Evolutionary conservation across 345 rosid genomes (phyloP).

Genomic region (Camelina neglecta): DNA sequence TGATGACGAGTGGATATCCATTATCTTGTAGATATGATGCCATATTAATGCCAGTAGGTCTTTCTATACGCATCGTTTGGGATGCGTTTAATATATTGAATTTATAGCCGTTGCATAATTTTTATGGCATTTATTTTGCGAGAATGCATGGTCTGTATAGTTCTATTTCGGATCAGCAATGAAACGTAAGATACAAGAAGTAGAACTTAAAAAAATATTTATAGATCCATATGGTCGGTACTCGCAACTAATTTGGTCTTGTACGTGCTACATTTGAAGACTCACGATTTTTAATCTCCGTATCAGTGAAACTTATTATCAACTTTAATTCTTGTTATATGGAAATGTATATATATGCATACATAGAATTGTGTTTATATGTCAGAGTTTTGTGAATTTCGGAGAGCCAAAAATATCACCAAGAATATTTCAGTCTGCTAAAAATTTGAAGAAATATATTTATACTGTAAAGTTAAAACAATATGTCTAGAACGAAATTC

Average conservation of each 20-base stretch:
- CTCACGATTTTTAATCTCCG: neutral
- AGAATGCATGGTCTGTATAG: neutral
- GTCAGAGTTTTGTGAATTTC: neutral
- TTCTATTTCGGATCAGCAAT: neutral
- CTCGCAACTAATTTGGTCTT: neutral
- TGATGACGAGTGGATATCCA: slow-evolving; percentile 7
- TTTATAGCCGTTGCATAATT: slow-evolving; percentile 16
- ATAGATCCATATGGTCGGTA: neutral
- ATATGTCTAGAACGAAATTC: neutral
- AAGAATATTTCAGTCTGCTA: neutral
- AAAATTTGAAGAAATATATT: neutral
- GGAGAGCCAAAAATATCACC: neutral
- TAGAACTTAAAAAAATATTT: neutral
- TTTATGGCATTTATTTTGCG: slow-evolving; percentile 8
- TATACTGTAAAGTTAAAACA: neutral
- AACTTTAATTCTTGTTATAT: neutral
- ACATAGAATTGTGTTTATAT: neutral
- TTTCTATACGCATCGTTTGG: neutral
- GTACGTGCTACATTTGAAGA: slow-evolving; percentile 7
- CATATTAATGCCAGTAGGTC: slow-evolving; percentile 24
- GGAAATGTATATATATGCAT: neutral
- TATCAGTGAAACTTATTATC: slow-evolving; percentile 1
- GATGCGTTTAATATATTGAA: slow-evolving; percentile 4
- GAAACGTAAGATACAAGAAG: slow-evolving; percentile 1
- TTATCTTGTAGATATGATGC: slow-evolving; percentile 8